A percentile compares a stretch with the other conserved stretches of the same genome.
These are phyloP conservation scores for Penicillium pulvis DNA, from an alignment of 495 filamentous ascomycete species.

Conservation along the genomic window DNA sequence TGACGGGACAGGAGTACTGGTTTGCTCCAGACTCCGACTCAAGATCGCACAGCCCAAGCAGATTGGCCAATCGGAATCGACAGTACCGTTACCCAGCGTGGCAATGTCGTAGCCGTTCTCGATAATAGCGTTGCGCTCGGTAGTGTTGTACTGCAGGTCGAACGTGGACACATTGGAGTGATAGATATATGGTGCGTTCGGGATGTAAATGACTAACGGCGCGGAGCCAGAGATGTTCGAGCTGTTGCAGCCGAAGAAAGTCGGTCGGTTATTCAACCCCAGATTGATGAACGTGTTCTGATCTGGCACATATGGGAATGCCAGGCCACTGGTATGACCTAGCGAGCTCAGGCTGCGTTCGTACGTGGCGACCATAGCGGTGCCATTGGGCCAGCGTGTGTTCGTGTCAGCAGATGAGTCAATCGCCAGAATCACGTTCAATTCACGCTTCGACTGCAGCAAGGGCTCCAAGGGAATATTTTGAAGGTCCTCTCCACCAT, in stretches of 20 bases:
- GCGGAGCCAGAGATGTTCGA: conserved; percentile 55
- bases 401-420: conserved; percentile 82
- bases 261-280: conserved; percentile 79
- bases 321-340: conserved; percentile 73
- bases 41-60: conserved; percentile 83
- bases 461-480: conserved; percentile 87
- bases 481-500: conserved; percentile 87
- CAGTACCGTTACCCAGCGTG: conserved; percentile 71
- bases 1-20: conserved; percentile 54
- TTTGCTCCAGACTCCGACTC: conserved; percentile 61
- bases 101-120: conserved; percentile 74
- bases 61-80: conserved; percentile 65
- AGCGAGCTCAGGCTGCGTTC: conserved; percentile 61
- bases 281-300: conserved; percentile 84
- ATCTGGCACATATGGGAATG: conserved; percentile 82
- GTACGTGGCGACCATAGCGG: conserved; percentile 80
- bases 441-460: conserved; percentile 72
- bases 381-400: conserved; percentile 83
- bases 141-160: conserved; percentile 53
- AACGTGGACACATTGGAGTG: conserved; percentile 73
- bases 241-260: conserved; percentile 89
- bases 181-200: conserved; percentile 78
- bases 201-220: conserved; percentile 84
- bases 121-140: conserved; percentile 68
- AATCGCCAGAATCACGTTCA: conserved; percentile 92